Evolutionary conservation across 768 basidiomycete species (phyloP), one percentile per base, ranked within the genome.

Genomic region (Tulasnella sp.): DNA sequence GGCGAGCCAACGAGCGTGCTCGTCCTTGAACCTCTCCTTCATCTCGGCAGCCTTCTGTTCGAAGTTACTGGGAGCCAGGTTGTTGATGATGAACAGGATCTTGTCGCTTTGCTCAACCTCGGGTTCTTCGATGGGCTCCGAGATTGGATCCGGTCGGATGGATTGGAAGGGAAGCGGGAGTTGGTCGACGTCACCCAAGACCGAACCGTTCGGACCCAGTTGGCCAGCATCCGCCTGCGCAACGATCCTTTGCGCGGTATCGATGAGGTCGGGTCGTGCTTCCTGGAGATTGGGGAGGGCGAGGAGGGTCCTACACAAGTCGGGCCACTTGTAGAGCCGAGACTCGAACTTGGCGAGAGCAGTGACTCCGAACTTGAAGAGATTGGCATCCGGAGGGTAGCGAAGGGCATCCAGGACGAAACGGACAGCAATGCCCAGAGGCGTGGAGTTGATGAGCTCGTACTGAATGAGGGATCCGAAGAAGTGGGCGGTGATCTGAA

Each of bases 81-180:
- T 99, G 88, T 99, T 99, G 86, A 99, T 92, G 83, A 98, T 97
- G 89, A 99, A 99, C 73, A 99, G 88, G 82, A 99, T 96, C 81
- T 92, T 93, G 88, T 99, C 98, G 41, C 95, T 95, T 50, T 93
- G 86, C 83, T 95, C 95, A 85, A 98, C 95, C 3, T 93, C 90
- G 4, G 98, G 98, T 77, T 88, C 85, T 72, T 90, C 88, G 31
- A 87, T 84, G 24, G 93, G 88, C 72, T 91, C 91, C 18, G 88
- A 88, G 60, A 93, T 85, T 12, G 84, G 83, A 83, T 96, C 95
- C 16, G 93, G 91, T 81, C 90, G 92, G 69, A 97, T 94, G 42
- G 96, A 89, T 8, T 89, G 92, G 87, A 98, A 98, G 37, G 92
- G 88, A 16, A 83, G 81, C 3, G 90, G 89, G 18, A 80, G 37